phyloP scores from a whole-genome alignment of 805 yeast genomes.

The Cyberlindnera japonica region DNA sequence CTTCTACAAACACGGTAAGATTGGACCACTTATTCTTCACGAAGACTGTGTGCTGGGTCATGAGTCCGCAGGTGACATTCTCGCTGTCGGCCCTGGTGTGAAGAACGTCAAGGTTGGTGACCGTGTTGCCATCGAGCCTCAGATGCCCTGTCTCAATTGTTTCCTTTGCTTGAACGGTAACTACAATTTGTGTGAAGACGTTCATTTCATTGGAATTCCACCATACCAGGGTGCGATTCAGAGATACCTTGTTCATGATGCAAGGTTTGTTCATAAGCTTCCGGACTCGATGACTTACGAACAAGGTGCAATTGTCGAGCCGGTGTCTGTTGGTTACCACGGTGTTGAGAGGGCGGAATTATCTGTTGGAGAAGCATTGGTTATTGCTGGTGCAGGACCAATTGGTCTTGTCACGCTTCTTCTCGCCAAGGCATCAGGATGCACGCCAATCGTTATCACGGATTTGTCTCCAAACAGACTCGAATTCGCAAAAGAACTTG shows the following conservation, averaged over 20 bases:
- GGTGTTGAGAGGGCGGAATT: conserved; percentile 48
- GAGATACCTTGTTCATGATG: conserved; percentile 33
- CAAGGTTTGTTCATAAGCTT: conserved; percentile 33
- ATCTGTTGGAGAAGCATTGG: conserved; percentile 44
- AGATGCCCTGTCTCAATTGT: conserved; percentile 45
- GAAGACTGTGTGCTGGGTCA: conserved; percentile 42
- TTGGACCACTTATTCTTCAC: conserved; percentile 43
- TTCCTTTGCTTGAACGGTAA: conserved; percentile 38
- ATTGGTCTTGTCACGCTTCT: conserved; percentile 48
- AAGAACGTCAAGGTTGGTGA: conserved; percentile 42
- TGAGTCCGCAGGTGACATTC: conserved; percentile 43
- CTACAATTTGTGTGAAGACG: conserved; percentile 38
- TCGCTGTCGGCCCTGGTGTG: conserved; percentile 49
- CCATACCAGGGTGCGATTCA: conserved; percentile 40
- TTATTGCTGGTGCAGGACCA: conserved; percentile 58
- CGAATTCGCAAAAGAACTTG: conserved; percentile 41
- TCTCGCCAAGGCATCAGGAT: conserved; percentile 50
- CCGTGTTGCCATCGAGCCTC: conserved; percentile 51
- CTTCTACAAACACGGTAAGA: conserved; percentile 61
- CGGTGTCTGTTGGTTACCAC: conserved; percentile 49
- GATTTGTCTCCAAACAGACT: conserved; percentile 44
- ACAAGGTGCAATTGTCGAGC: conserved; percentile 55
- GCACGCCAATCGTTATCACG: conserved; percentile 48
- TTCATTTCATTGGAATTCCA: conserved; percentile 35
- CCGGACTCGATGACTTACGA: conserved; percentile 43